Conservation (phyloP, 148 eudicot genomes). For the Persicaria tinctoria region DNA sequence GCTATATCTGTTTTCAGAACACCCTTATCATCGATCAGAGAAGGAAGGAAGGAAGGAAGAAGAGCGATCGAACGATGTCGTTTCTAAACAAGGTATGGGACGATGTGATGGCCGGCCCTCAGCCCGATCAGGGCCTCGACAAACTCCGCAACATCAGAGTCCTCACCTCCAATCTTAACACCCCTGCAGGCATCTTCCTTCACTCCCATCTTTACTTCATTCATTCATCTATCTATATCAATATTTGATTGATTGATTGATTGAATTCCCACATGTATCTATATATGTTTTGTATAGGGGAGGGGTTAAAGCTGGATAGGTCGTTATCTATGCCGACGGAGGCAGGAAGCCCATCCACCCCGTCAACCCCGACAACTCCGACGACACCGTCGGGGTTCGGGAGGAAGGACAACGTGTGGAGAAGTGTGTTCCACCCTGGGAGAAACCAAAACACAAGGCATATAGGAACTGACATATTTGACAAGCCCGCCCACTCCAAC, state of each 20-base stretch:
- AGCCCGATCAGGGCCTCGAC: constrained; percentile 50
- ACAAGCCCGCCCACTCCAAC: background rate
- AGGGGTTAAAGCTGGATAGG: background rate
- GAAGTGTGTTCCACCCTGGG: background rate
- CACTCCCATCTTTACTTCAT: background rate
- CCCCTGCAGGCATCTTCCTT: too few species aligned
- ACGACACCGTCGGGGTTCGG: background rate
- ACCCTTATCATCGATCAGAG: too few species aligned
- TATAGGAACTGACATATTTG: background rate
- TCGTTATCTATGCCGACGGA: background rate
- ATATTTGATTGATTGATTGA: too few species aligned
- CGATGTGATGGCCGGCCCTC: constrained; percentile 66
- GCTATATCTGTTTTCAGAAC: too few species aligned
- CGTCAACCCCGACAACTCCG: background rate
- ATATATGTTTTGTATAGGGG: background rate
- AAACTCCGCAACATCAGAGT: constrained; percentile 26
- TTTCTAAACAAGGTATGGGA: constrained; percentile 72
- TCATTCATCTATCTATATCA: background rate
- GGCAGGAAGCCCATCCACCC: background rate
- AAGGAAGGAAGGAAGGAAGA: background rate
- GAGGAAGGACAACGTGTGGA: background rate
- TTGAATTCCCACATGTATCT: background rate
- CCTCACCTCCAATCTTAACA: background rate
- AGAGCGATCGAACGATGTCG: constrained; percentile 23
- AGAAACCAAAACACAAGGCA: background rate